Evolutionary conservation across 192 early-diverging fungal genomes (phyloP).

Genomic region (Dissophora ornata): DNA sequence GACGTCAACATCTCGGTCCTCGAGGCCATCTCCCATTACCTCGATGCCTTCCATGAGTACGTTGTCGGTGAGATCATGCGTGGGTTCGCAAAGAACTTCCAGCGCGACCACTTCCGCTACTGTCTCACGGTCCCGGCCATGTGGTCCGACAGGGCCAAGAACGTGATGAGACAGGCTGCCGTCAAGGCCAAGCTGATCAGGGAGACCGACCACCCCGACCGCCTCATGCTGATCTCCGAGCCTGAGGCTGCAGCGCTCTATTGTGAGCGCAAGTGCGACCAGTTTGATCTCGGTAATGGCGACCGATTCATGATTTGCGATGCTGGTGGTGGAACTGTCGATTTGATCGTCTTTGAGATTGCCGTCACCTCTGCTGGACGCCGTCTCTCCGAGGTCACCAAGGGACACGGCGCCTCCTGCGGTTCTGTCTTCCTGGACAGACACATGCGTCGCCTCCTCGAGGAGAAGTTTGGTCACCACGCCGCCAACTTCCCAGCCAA

Average conservation of each 20-base stretch:
- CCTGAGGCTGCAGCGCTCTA: conserved; percentile 62
- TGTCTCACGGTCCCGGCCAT: conserved; percentile 46
- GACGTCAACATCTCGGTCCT: conserved; percentile 56
- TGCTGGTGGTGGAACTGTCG: conserved; percentile 65
- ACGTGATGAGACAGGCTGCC: conserved; percentile 56
- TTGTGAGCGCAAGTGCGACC: conserved; percentile 59
- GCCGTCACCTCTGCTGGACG: conserved; percentile 44
- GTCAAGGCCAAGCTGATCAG: conserved; percentile 52
- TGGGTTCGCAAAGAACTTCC: conserved; percentile 59
- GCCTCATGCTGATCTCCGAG: conserved; percentile 58
- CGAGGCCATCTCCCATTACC: conserved; percentile 58
- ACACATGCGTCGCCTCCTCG: conserved; percentile 49
- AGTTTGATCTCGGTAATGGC: conserved; percentile 50
- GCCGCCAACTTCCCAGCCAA: conserved; percentile 55
- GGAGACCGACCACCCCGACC: conserved; percentile 49
- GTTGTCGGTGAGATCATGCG: conserved; percentile 55
- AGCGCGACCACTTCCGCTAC: conserved; percentile 56
- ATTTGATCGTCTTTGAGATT: conserved; percentile 65
- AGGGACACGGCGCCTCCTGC: conserved; percentile 60
- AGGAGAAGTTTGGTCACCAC: conserved; percentile 55
- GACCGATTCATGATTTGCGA: conserved; percentile 64
- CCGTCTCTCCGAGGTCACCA: conserved; percentile 58
- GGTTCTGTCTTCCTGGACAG: conserved; percentile 61
- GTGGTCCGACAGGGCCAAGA: conserved; percentile 58
- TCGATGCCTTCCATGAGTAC: conserved; percentile 55